phyloP scores from a whole-genome alignment of 2,329 filamentous ascomycete species.

The Neofusicoccum parvum region DNA sequence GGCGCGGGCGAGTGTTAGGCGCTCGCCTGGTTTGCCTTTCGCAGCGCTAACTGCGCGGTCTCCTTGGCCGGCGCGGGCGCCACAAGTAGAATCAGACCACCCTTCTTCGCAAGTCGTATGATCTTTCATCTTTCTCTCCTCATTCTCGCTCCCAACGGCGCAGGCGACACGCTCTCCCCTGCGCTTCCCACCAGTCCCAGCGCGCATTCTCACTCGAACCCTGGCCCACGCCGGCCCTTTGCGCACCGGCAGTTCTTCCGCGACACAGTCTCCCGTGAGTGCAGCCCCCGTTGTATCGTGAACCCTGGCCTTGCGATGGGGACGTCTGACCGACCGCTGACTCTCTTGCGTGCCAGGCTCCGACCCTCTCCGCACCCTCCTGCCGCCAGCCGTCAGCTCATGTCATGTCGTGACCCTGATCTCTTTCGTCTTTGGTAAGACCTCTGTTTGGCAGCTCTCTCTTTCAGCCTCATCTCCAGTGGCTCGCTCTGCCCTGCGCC shows the following conservation, averaged over 20 bases:
- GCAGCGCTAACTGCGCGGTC: background rate
- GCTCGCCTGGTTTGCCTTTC: background rate
- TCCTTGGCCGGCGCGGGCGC: constrained; percentile 11
- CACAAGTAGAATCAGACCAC: constrained; percentile 3
- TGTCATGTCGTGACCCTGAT: constrained; percentile 24
- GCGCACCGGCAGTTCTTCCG: constrained; percentile 12
- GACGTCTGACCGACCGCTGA: constrained; percentile 20
- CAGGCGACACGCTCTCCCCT: constrained; percentile 20
- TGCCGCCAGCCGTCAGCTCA: constrained; percentile 21
- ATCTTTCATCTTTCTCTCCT: constrained; percentile 10
- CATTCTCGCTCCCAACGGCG: constrained; percentile 14
- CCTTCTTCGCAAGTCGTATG: background rate
- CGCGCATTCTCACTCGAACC: constrained; percentile 15
- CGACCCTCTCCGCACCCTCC: constrained; percentile 16
- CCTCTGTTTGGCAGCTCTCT: constrained; percentile 19
- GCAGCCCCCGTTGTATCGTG: constrained; percentile 17
- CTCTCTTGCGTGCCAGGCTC: constrained; percentile 18
- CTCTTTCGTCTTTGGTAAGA: constrained; percentile 27
- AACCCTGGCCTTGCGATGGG: constrained; percentile 16
- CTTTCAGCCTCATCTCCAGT: constrained; percentile 17
- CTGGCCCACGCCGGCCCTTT: constrained; percentile 18
- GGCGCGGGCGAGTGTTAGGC: no score
- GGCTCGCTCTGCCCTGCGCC: constrained; percentile 12
- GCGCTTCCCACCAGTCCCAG: constrained; percentile 17
- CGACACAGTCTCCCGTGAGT: constrained; percentile 17